Evolutionary conservation across 106 monocot species (phyloP).

Genomic region (Dendrobium catenatum): DNA sequence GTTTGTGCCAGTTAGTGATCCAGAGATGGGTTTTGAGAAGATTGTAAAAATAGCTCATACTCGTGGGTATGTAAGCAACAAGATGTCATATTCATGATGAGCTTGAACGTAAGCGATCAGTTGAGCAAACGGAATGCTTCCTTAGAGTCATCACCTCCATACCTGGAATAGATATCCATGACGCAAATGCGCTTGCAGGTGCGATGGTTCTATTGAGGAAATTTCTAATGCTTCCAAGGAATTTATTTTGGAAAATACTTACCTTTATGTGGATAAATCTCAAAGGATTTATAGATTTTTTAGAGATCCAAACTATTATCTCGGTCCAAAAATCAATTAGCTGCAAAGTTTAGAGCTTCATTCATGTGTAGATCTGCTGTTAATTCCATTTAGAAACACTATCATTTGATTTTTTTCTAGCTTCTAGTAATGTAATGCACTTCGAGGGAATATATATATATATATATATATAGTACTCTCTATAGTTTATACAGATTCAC

Average conservation of each 20-base stretch:
- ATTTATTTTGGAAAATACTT: conserved; percentile 76
- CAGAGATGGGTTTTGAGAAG: conserved; percentile 81
- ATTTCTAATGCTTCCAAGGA: conserved; percentile 79
- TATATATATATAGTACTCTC: background rate
- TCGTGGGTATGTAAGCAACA: conserved; percentile 51
- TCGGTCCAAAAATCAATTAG: conserved; percentile 53
- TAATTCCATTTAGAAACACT: background rate
- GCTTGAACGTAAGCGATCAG: conserved; percentile 47
- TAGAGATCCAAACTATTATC: conserved; percentile 71
- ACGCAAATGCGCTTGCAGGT: conserved; percentile 67
- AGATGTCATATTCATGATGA: conserved; percentile 55
- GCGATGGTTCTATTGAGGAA: conserved; percentile 85
- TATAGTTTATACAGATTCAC: conserved; percentile 58
- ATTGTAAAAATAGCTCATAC: conserved; percentile 71
- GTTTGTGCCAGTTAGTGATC: conserved; percentile 60
- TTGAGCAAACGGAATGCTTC: conserved; percentile 45
- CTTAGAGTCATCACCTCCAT: conserved; percentile 53
- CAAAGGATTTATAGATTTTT: conserved; percentile 80
- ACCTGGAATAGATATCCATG: conserved; percentile 65
- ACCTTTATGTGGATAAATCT: conserved; percentile 84
- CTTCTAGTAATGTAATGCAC: background rate
- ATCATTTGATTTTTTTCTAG: background rate
- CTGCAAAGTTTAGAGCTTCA: background rate
- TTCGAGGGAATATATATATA: no score
- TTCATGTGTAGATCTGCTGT: background rate